Evolutionary conservation across 208 protist genomes (phyloP).

Genomic region (Crithidia bombi): DNA sequence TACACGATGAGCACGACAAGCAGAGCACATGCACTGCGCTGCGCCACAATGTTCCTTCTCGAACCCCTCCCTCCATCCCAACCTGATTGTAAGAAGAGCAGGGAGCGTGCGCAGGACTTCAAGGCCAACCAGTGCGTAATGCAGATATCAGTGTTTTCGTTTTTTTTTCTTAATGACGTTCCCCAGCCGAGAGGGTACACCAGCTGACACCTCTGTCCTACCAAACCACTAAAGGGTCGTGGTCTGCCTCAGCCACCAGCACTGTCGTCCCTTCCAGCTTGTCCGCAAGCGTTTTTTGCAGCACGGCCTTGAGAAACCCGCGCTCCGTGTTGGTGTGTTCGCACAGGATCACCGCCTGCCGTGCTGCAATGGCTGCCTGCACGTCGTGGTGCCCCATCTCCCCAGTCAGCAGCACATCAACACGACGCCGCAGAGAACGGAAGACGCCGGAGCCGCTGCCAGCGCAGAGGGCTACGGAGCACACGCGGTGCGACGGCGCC

Average conservation of each 20-base stretch:
- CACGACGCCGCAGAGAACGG: constrained; percentile 39
- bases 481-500: constrained; percentile 42
- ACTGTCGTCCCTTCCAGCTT: constrained; percentile 56
- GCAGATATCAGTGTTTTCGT: background rate
- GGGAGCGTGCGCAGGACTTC: too few relatives aligned
- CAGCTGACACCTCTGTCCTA: constrained; percentile 15
- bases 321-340: constrained; percentile 95
- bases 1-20: too few relatives aligned
- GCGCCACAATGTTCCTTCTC: too few relatives aligned
- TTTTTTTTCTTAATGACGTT: background rate
- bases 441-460: constrained; percentile 89
- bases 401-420: constrained; percentile 85
- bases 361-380: constrained; percentile 75
- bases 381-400: constrained; percentile 96
- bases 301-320: constrained; percentile 68
- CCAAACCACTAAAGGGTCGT: constrained; percentile 80
- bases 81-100: too few relatives aligned
- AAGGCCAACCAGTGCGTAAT: too few relatives aligned
- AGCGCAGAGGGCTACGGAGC: constrained; percentile 83
- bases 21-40: too few relatives aligned
- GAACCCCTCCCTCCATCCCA: too few relatives aligned
- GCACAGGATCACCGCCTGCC: constrained; percentile 86
- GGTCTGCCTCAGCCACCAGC: constrained; percentile 62
- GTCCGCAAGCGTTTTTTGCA: constrained; percentile 53
- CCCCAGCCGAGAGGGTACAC: background rate